These are phyloP conservation scores for Collybia mongolica DNA, from an alignment of 768 basidiomycete genomes.

Conservation along the genomic window DNA sequence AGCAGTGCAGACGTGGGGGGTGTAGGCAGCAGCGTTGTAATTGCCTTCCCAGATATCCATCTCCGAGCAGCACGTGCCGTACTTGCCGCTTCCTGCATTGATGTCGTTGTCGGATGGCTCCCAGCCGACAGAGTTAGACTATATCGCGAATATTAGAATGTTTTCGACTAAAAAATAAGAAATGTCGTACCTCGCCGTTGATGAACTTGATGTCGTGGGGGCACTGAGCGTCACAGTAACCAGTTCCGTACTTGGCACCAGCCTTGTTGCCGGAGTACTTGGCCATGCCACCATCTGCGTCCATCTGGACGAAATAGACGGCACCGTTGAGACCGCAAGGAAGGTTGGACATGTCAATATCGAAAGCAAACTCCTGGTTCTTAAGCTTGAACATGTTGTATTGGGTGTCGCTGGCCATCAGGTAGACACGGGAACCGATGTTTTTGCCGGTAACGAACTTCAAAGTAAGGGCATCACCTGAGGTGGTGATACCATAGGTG, in stretches of 20 bases:
- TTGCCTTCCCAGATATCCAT: conserved; percentile 49
- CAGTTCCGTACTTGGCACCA: conserved; percentile 54
- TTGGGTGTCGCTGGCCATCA: conserved; percentile 29
- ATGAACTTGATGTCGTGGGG: conserved; percentile 62
- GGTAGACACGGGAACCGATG: conserved; percentile 34
- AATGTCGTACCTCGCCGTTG: conserved; percentile 44
- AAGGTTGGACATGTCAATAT: conserved; percentile 46
- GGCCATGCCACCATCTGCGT: conserved; percentile 49
- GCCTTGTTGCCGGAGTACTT: conserved; percentile 54
- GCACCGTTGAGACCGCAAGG: conserved; percentile 50
- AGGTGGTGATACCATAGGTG: conserved; percentile 51
- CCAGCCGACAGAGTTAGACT: conserved; percentile 39
- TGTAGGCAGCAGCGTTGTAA: conserved; percentile 34
- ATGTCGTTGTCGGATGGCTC: conserved; percentile 22
- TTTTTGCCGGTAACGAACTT: conserved; percentile 47
- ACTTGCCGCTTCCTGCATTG: conserved; percentile 36
- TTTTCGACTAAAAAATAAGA: not conserved
- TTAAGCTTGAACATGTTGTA: conserved; percentile 38
- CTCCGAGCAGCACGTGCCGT: conserved; percentile 39
- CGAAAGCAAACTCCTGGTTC: conserved; percentile 49
- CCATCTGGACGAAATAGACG: conserved; percentile 60
- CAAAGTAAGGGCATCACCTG: conserved; percentile 43
- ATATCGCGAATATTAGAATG: not conserved
- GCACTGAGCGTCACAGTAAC: conserved; percentile 66
- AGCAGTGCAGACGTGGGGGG: conserved; percentile 38